phyloP scores from a whole-genome alignment of 495 filamentous ascomycete species.

The Xanthoparmelia taractica region DNA sequence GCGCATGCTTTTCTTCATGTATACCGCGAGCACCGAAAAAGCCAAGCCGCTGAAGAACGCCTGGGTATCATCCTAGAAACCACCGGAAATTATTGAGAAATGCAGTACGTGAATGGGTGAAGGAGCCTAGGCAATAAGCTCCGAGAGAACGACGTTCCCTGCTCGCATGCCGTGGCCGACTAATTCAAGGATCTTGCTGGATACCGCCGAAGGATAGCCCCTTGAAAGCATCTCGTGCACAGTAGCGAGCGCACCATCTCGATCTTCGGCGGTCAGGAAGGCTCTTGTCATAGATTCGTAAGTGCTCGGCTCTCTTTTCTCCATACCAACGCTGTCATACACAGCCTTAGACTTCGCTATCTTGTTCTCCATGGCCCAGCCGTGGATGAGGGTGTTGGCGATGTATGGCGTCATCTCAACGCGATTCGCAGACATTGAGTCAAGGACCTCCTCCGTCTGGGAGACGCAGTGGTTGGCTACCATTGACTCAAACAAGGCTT shows the following conservation, averaged over 20 bases:
- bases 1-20: neutral
- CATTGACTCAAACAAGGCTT: conserved; percentile 91
- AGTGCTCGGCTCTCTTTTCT: conserved; percentile 90
- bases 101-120: neutral
- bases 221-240: conserved; percentile 86
- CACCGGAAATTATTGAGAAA: conserved; percentile 3
- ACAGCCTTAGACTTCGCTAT: conserved; percentile 70
- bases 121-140: conserved; percentile 10
- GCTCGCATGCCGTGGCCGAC: conserved; percentile 54
- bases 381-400: conserved; percentile 97
- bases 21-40: neutral
- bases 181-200: conserved; percentile 83
- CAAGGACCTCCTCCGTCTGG: conserved; percentile 65
- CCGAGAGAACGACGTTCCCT: conserved; percentile 14
- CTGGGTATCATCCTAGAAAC: conserved; percentile 19
- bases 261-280: conserved; percentile 75
- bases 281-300: conserved; percentile 98
- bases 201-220: conserved; percentile 86
- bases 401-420: conserved; percentile 95
- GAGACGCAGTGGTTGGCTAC: conserved; percentile 83
- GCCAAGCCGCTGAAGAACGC: conserved; percentile 9
- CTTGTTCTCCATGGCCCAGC: conserved; percentile 81
- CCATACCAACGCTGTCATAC: conserved; percentile 63
- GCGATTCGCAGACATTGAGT: conserved; percentile 59
- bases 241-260: conserved; percentile 60